Conservation (phyloP, 192 early-diverging fungal genomes). For the Backusella sp. region DNA sequence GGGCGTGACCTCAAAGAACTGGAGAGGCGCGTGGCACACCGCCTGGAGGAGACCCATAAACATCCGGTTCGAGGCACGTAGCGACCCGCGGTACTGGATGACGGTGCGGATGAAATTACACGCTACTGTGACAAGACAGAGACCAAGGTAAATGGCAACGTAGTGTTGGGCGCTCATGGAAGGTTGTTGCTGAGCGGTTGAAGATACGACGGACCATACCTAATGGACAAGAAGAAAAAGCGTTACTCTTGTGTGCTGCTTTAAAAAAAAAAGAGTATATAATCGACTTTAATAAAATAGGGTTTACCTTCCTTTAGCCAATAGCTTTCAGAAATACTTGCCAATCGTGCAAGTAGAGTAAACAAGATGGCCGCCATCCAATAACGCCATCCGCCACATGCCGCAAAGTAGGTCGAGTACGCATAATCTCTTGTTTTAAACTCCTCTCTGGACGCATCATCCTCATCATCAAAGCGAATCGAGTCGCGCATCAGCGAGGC, state of each 20-base stretch:
- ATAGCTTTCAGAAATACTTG: constrained; percentile 48
- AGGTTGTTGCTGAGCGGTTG: neutral
- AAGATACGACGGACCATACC: constrained; percentile 18
- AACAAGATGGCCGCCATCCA: constrained; percentile 52
- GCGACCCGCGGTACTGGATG: constrained; percentile 46
- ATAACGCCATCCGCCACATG: constrained; percentile 56
- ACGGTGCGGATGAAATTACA: constrained; percentile 52
- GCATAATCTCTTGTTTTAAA: constrained; percentile 16
- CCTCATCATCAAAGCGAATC: neutral
- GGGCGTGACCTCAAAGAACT: constrained; percentile 81
- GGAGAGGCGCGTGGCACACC: constrained; percentile 63
- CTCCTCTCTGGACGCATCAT: neutral
- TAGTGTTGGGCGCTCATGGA: neutral
- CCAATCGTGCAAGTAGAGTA: constrained; percentile 37
- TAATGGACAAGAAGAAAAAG: neutral
- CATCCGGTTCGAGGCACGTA: constrained; percentile 54
- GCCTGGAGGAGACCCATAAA: constrained; percentile 54
- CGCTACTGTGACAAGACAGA: constrained; percentile 32
- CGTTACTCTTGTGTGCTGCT: too few relatives aligned
- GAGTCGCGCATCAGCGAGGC: constrained; percentile 12
- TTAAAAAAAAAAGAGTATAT: neutral
- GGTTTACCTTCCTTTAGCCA: constrained; percentile 48
- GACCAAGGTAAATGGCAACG: constrained; percentile 20
- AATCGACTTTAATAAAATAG: neutral
- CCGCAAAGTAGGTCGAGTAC: constrained; percentile 72